phyloP scores from a whole-genome alignment of 352 stramenopile species.

The Pythium brassicae region DNA sequence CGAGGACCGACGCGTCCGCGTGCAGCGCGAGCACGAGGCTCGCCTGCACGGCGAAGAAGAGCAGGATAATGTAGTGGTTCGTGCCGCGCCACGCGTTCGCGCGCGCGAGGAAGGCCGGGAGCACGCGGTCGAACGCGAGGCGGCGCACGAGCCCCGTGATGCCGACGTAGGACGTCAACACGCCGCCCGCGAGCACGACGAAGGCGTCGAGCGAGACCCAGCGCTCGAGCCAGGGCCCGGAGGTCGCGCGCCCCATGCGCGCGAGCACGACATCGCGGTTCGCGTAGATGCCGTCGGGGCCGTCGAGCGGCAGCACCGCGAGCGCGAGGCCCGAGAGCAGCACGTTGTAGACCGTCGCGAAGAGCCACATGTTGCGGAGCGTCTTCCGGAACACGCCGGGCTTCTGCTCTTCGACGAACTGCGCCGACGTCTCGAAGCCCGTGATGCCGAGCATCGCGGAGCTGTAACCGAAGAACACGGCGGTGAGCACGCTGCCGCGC shows the following conservation, averaged over 20 bases:
- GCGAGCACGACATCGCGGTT: constrained; percentile 68
- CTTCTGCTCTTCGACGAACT: constrained; percentile 86
- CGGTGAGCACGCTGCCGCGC: constrained; percentile 29
- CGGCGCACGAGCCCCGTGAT: constrained; percentile 73
- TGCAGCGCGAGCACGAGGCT: constrained; percentile 70
- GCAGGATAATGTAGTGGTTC: constrained; percentile 72
- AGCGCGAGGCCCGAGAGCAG: constrained; percentile 59
- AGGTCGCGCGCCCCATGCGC: constrained; percentile 36
- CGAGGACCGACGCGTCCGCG: constrained; percentile 63
- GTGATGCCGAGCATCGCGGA: constrained; percentile 85
- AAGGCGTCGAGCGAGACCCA: constrained; percentile 81
- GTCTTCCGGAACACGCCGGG: constrained; percentile 76
- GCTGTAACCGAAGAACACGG: constrained; percentile 70
- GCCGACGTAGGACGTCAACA: constrained; percentile 80
- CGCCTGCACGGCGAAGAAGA: constrained; percentile 61
- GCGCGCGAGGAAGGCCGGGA: constrained; percentile 47
- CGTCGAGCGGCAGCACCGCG: constrained; percentile 65
- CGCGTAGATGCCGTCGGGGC: constrained; percentile 26
- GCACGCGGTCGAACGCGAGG: constrained; percentile 62
- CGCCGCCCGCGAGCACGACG: constrained; percentile 78
- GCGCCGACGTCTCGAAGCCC: constrained; percentile 83
- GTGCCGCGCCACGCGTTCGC: constrained; percentile 61
- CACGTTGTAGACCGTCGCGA: constrained; percentile 83
- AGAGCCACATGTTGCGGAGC: constrained; percentile 71
- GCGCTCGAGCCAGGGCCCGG: constrained; percentile 36